Evolutionary conservation across 1,284 basidiomycete species (phyloP).

Genomic region (Ceratorhiza oryzae-sativae): DNA sequence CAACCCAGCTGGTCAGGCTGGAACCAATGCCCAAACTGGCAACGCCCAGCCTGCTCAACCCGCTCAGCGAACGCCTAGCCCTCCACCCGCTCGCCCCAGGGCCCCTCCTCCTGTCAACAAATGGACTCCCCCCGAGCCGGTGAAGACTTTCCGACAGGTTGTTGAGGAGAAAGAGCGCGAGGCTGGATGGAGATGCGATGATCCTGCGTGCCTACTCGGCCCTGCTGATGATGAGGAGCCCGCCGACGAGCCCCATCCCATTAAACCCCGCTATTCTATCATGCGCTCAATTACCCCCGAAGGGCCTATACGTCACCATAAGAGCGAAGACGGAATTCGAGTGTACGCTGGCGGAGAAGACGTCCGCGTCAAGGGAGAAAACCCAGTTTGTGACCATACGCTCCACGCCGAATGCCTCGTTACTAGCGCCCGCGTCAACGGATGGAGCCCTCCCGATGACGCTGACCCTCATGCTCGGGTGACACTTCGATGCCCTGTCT

Average conservation of each 20-base stretch:
- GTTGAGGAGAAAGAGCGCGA: constrained; percentile 36
- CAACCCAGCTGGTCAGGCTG: constrained; percentile 9
- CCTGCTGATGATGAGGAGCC: constrained; percentile 32
- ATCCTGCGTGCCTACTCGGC: constrained; percentile 31
- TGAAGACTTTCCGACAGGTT: constrained; percentile 33
- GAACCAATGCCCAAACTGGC: background rate
- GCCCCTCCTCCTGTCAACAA: constrained; percentile 20
- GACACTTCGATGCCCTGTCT: constrained; percentile 31
- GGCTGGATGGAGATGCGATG: constrained; percentile 35
- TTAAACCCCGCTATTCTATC: constrained; percentile 18
- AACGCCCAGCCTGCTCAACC: background rate
- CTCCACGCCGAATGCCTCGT: constrained; percentile 32
- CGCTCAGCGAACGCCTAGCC: background rate
- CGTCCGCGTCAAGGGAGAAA: constrained; percentile 32
- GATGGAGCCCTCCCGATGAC: constrained; percentile 13
- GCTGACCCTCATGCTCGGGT: background rate
- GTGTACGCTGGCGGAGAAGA: constrained; percentile 33
- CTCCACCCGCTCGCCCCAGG: background rate
- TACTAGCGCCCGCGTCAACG: constrained; percentile 25
- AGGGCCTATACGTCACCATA: background rate
- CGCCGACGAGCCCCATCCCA: background rate
- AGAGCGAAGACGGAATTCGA: constrained; percentile 23
- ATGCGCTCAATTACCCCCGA: constrained; percentile 15
- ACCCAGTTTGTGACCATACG: constrained; percentile 27
- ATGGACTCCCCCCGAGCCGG: constrained; percentile 23